Evolutionary conservation across 495 filamentous ascomycete genomes (phyloP).

Genomic region (Pseudoneurospora amorphoporcata): DNA sequence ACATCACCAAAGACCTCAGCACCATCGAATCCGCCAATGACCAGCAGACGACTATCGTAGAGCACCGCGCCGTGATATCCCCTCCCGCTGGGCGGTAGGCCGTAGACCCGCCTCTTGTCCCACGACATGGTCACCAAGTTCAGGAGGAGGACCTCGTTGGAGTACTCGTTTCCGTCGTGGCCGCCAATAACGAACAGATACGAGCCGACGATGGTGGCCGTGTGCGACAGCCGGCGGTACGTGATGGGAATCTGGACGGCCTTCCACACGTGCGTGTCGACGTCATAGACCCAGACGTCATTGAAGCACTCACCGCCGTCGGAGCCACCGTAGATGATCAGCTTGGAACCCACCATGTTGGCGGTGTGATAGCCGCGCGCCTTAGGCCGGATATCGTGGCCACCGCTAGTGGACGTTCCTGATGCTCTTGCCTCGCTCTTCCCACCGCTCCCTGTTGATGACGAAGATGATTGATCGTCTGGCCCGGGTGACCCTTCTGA

Average conservation of each 20-base stretch:
- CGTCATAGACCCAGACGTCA: slow-evolving; percentile 60
- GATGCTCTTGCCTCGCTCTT: not conserved
- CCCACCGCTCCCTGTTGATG: not conserved
- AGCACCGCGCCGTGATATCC: slow-evolving; percentile 56
- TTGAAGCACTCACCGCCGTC: slow-evolving; percentile 58
- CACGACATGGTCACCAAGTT: slow-evolving; percentile 61
- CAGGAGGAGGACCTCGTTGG: slow-evolving; percentile 51
- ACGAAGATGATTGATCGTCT: slow-evolving; percentile 4
- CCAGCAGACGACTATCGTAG: slow-evolving; percentile 47
- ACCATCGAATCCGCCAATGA: slow-evolving; percentile 56
- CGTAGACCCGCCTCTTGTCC: slow-evolving; percentile 53
- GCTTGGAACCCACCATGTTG: slow-evolving; percentile 57
- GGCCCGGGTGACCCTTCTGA: slow-evolving; percentile 22
- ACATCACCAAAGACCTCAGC: slow-evolving; percentile 53
- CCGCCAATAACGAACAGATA: slow-evolving; percentile 58
- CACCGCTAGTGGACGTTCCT: not conserved
- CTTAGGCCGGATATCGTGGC: slow-evolving; percentile 36
- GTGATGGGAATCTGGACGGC: slow-evolving; percentile 41
- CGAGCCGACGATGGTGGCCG: slow-evolving; percentile 53
- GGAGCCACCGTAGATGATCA: slow-evolving; percentile 56
- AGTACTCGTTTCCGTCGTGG: slow-evolving; percentile 58
- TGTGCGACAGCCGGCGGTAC: slow-evolving; percentile 50
- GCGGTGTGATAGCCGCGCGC: slow-evolving; percentile 58
- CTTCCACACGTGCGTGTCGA: slow-evolving; percentile 45
- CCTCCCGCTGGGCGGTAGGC: slow-evolving; percentile 47